These are phyloP conservation scores for Psilocybe cyanescens DNA, from an alignment of 768 basidiomycete genomes.

Conservation along the genomic window DNA sequence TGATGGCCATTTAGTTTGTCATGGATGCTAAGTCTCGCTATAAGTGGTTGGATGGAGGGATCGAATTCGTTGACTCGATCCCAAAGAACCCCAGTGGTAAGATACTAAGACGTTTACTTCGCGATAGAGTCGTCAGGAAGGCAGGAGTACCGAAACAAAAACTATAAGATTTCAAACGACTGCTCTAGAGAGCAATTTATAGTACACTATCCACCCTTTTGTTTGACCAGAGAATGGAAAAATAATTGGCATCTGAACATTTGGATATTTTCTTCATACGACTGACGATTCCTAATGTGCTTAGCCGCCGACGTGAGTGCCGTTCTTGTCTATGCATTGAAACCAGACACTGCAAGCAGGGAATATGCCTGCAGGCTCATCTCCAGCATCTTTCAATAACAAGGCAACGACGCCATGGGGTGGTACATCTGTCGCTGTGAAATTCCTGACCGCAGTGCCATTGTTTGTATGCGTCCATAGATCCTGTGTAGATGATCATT, in stretches of 20 bases:
- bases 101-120: constrained; percentile 4
- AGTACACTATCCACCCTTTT: too few relatives aligned
- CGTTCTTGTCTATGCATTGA: constrained; percentile 55
- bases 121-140: background rate
- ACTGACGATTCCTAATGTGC: background rate
- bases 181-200: too few relatives aligned
- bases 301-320: constrained; percentile 38
- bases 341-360: constrained; percentile 55
- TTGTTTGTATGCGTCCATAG: constrained; percentile 75
- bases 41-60: background rate
- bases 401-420: constrained; percentile 74
- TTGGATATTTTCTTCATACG: too few relatives aligned
- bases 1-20: background rate
- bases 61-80: background rate
- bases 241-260: background rate
- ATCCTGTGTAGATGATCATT: constrained; percentile 47
- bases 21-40: background rate
- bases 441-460: constrained; percentile 64
- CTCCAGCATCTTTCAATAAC: constrained; percentile 65
- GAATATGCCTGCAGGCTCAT: constrained; percentile 61
- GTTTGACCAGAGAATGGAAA: background rate
- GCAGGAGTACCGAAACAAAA: background rate
- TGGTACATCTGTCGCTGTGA: constrained; percentile 57
- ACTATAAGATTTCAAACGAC: background rate
- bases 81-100: constrained; percentile 6